Conservation (phyloP, 805 yeast species). For the Myxozyma nipponensis region DNA sequence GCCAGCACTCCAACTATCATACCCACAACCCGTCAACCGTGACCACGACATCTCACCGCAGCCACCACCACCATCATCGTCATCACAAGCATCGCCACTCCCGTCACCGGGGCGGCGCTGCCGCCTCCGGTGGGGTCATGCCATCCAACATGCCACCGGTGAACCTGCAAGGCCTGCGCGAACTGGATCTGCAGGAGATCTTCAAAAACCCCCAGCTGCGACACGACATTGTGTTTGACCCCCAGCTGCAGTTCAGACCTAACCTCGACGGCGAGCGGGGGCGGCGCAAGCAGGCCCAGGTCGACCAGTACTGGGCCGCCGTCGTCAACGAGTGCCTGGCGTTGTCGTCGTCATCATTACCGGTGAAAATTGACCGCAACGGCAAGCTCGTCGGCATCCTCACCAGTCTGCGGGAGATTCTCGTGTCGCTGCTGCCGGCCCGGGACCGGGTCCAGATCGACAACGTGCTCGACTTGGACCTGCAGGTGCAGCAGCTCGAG, state of each 20-base stretch:
- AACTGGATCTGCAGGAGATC: constrained; percentile 83
- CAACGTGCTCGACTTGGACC: constrained; percentile 71
- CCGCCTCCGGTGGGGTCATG: constrained; percentile 1
- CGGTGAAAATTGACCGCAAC: constrained; percentile 7
- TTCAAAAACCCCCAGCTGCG: constrained; percentile 87
- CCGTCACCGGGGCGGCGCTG: constrained; percentile 12
- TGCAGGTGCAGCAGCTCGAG: constrained; percentile 68
- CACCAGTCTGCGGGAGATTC: constrained; percentile 70
- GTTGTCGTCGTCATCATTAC: constrained; percentile 5
- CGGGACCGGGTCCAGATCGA: constrained; percentile 65
- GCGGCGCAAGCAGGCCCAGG: constrained; percentile 64
- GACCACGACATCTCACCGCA: neutral
- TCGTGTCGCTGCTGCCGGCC: constrained; percentile 69
- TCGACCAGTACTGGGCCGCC: constrained; percentile 81
- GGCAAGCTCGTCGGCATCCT: constrained; percentile 62
- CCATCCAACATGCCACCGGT: constrained; percentile 58
- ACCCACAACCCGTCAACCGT: neutral
- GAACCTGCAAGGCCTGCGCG: constrained; percentile 72
- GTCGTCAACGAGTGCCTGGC: constrained; percentile 62
- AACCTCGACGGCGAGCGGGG: constrained; percentile 90
- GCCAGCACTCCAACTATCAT: neutral
- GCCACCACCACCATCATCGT: neutral
- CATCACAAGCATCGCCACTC: constrained; percentile 1
- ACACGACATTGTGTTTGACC: constrained; percentile 90
- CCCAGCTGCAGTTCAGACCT: constrained; percentile 86